phyloP scores from a whole-genome alignment of 2,329 filamentous ascomycete genomes.

The Magnaporthiopsis poae region DNA sequence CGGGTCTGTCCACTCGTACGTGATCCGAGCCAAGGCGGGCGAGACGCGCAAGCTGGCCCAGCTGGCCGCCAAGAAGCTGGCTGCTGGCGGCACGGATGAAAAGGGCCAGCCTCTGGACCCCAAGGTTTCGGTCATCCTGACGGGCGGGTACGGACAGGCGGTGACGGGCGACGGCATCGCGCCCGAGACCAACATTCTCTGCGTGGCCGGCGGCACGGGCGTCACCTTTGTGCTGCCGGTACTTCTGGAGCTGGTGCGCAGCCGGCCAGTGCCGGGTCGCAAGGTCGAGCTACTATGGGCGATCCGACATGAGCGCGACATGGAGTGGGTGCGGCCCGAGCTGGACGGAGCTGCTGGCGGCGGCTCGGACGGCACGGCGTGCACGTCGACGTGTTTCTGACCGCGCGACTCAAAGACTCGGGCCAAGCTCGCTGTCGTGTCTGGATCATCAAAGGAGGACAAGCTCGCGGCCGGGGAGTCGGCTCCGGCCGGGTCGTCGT shows the following conservation, averaged over 20 bases:
- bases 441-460: constrained; percentile 15
- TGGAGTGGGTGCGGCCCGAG: constrained; percentile 50
- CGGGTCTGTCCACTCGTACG: constrained; percentile 36
- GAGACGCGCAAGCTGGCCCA: constrained; percentile 48
- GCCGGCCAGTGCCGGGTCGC: constrained; percentile 23
- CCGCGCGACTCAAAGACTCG: constrained; percentile 35
- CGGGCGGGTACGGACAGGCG: constrained; percentile 51
- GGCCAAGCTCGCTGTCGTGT: constrained; percentile 13
- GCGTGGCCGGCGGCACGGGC: constrained; percentile 48
- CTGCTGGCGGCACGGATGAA: constrained; percentile 15
- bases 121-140: constrained; percentile 48
- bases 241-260: constrained; percentile 29
- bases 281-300: constrained; percentile 57
- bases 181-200: constrained; percentile 37
- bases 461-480: constrained; percentile 19
- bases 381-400: constrained; percentile 49
- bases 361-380: constrained; percentile 26
- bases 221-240: constrained; percentile 47
- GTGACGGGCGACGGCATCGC: constrained; percentile 28
- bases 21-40: constrained; percentile 47
- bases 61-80: constrained; percentile 30
- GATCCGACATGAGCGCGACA: constrained; percentile 42
- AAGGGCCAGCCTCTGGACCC: constrained; percentile 9
- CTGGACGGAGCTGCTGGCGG: constrained; percentile 36
- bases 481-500: constrained; percentile 14